Evolutionary conservation across 1,284 basidiomycete species (phyloP).

Genomic region (Mycosarcoma mackinlayi): DNA sequence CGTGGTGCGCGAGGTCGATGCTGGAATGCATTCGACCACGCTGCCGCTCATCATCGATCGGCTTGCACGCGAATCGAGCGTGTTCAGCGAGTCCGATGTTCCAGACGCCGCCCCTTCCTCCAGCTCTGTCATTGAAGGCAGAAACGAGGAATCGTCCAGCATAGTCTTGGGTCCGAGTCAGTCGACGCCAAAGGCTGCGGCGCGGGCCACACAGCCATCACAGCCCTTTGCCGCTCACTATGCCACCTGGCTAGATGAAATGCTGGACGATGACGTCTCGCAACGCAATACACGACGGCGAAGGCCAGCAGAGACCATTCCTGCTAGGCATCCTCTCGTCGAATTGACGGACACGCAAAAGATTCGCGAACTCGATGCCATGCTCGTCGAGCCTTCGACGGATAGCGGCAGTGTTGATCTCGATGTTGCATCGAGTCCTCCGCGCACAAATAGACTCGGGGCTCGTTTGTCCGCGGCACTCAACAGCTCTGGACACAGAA

Average conservation of each 20-base stretch:
- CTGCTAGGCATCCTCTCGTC: not conserved
- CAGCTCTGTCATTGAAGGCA: conserved; percentile 22
- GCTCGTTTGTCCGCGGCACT: conserved; percentile 27
- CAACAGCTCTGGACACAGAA: conserved; percentile 20
- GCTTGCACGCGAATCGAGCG: conserved; percentile 37
- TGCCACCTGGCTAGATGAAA: conserved; percentile 34
- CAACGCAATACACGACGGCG: conserved; percentile 4
- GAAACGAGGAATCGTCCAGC: conserved; percentile 16
- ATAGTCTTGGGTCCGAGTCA: conserved; percentile 21
- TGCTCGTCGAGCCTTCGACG: conserved; percentile 15
- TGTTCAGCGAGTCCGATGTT: conserved; percentile 26
- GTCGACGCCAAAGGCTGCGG: conserved; percentile 28
- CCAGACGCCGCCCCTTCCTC: conserved; percentile 17
- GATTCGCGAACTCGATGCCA: conserved; percentile 26
- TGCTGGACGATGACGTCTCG: conserved; percentile 28
- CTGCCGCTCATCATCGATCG: conserved; percentile 43
- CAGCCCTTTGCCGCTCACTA: conserved; percentile 48
- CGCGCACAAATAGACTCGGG: conserved; percentile 11
- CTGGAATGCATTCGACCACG: conserved; percentile 42
- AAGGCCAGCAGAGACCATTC: not conserved
- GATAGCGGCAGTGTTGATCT: conserved; percentile 28
- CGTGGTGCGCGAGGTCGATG: conserved; percentile 51
- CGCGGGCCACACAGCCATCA: conserved; percentile 6
- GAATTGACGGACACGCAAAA: conserved; percentile 35
- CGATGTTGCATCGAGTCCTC: conserved; percentile 40